Conservation (phyloP, 2,329 filamentous ascomycete species). For the Ceratocystis destructans region DNA sequence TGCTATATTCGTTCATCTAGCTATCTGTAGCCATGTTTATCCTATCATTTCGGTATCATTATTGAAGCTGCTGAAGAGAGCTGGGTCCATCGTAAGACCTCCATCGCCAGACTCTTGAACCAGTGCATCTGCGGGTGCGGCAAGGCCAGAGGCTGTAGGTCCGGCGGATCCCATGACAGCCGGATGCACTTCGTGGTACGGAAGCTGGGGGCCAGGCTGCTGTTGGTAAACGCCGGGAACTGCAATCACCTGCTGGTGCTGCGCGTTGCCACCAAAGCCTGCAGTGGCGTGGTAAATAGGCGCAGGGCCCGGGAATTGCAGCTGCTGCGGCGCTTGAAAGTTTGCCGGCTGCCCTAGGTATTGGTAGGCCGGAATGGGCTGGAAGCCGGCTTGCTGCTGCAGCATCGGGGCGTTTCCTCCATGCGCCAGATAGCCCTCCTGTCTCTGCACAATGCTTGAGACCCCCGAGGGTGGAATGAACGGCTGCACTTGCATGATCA, state of each 20-base stretch:
- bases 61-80: neutral
- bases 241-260: neutral
- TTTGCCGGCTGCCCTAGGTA: too few species aligned
- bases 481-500: conserved; percentile 4
- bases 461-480: neutral
- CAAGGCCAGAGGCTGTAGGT: too few species aligned
- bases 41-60: conserved; percentile 7
- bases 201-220: neutral
- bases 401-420: neutral
- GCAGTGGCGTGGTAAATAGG: neutral
- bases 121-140: too few species aligned
- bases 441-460: neutral
- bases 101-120: neutral
- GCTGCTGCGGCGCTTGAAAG: too few species aligned
- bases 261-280: neutral
- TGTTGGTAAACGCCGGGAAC: neutral
- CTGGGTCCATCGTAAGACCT: neutral
- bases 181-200: neutral
- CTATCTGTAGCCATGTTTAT: neutral
- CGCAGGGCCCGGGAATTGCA: neutral
- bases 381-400: neutral
- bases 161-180: too few species aligned
- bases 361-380: neutral
- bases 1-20: neutral
- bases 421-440: neutral